Evolutionary conservation across 495 filamentous ascomycete species (phyloP), one percentile per base, ranked within the genome.

Genomic region (Monascus purpureus): DNA sequence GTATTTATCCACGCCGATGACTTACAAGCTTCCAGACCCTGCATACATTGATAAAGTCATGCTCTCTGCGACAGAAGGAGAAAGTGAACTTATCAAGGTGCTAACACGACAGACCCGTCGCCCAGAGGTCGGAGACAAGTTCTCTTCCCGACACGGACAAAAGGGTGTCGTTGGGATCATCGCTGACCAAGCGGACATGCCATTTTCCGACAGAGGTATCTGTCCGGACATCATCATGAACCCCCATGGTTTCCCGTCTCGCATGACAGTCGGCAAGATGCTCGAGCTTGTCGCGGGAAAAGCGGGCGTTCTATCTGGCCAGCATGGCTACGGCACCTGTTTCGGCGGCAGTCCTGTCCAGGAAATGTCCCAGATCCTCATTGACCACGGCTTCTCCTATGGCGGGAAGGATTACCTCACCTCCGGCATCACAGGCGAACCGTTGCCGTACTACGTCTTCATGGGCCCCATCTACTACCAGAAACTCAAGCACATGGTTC

Each of bases 141-240:
- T 97, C 62, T 94, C 90, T 18, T 95, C 88, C 6, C 80, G 90
- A 13, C 90, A 97, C 61, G 90, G 90, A 25, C 90, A 97, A 55
- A 97, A 97, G 59, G 90, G 90, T 69, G 92, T 96, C 13, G 84
- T 90, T 1, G 90, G 90, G 25, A 88, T 95, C 49, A 93, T 96
- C 34, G 84, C 83, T 20, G 77, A 92, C 27, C 86, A 95, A 55
- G 84, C 85, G 40, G 90, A 99, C 50, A 81, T 99, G 80, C 90
- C 90, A 1, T 99, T 99, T 60, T 79, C 80, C 6, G 88, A 96
- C 55, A 63, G 70, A 23, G 92, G 90, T 3, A 77, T 99, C 39
- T 73, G 72, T 24, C 90, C 90, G 0, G 90, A 99, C 52, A 90
- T 99, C 47, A 99, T 99, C 73, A 99, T 99, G 92, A 99, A 99